Conservation (phyloP, 371 early-diverging fungal species). For the Chytridium lagenaria region DNA sequence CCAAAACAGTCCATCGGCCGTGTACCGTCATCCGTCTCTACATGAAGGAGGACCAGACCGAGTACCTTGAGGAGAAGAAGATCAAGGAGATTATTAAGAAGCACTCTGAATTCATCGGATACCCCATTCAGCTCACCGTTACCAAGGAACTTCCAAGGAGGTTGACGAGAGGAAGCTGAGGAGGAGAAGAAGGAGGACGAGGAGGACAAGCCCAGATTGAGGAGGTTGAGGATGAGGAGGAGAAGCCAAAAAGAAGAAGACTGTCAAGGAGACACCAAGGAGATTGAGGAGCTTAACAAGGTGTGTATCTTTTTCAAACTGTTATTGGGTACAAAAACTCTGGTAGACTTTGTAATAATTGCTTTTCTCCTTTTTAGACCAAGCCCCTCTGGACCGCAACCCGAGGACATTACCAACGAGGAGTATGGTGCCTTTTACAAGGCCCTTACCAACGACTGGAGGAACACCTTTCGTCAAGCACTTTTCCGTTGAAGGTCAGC, state of each 20-base stretch:
- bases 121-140: constrained; percentile 89
- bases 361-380: constrained; percentile 57
- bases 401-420: constrained; percentile 86
- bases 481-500: constrained; percentile 92
- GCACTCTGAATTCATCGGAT: constrained; percentile 94
- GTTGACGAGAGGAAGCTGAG: constrained; percentile 82
- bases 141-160: constrained; percentile 93
- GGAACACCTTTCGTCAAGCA: constrained; percentile 90
- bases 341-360: constrained; percentile 33
- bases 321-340: too few species aligned
- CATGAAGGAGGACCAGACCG: constrained; percentile 91
- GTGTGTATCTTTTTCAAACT: constrained; percentile 16
- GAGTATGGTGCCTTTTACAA: constrained; percentile 95
- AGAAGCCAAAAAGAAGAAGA: constrained; percentile 73
- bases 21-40: constrained; percentile 85
- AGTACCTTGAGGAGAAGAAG: constrained; percentile 89
- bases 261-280: constrained; percentile 80
- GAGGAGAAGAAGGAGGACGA: constrained; percentile 56
- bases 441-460: constrained; percentile 93
- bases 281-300: constrained; percentile 86
- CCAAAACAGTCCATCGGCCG: constrained; percentile 76
- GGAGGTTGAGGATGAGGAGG: constrained; percentile 70
- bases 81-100: constrained; percentile 92
- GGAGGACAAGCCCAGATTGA: constrained; percentile 70
- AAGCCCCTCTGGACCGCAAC: constrained; percentile 96